A percentile compares a stretch with the other conserved stretches of the same genome.
Conservation (phyloP, 2,329 filamentous ascomycete genomes). For the Coniochaeta sp. region DNA sequence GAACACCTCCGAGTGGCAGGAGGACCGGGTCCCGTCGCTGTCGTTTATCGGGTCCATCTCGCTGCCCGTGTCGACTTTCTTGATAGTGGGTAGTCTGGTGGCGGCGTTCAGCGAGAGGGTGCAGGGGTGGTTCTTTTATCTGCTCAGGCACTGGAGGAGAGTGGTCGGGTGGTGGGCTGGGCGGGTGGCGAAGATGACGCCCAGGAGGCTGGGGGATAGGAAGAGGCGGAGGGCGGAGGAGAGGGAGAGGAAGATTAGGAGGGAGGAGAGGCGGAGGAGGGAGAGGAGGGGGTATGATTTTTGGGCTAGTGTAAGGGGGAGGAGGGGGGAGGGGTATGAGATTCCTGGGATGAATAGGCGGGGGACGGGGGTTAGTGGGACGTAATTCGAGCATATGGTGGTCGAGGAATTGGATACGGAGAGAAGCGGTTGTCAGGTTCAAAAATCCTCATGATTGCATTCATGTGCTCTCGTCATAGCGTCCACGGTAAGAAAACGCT, state of each 20-base stretch:
- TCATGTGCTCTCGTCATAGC: too few species aligned
- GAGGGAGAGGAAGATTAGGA: slow-evolving; percentile 13
- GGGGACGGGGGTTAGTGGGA: background rate
- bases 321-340: slow-evolving; percentile 22
- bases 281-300: slow-evolving; percentile 30
- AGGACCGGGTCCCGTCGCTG: slow-evolving; percentile 36
- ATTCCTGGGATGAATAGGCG: slow-evolving; percentile 29
- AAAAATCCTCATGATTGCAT: too few species aligned
- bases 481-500: too few species aligned
- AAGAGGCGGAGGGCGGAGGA: slow-evolving; percentile 8
- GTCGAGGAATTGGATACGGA: too few species aligned
- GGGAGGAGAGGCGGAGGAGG: slow-evolving; percentile 13
- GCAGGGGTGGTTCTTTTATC: slow-evolving; percentile 21
- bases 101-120: slow-evolving; percentile 48
- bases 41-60: slow-evolving; percentile 39
- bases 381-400: too few species aligned
- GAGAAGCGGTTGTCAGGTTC: too few species aligned
- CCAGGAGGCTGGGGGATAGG: slow-evolving; percentile 18
- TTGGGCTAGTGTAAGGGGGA: slow-evolving; percentile 28
- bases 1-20: slow-evolving; percentile 54
- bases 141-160: slow-evolving; percentile 13
- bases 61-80: slow-evolving; percentile 36
- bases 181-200: slow-evolving; percentile 13
- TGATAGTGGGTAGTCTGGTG: slow-evolving; percentile 44
- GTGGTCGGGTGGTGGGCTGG: slow-evolving; percentile 8